These are phyloP conservation scores for Suaeda aralocaspica DNA, from an alignment of 148 eudicot species.

Conservation along the genomic window DNA sequence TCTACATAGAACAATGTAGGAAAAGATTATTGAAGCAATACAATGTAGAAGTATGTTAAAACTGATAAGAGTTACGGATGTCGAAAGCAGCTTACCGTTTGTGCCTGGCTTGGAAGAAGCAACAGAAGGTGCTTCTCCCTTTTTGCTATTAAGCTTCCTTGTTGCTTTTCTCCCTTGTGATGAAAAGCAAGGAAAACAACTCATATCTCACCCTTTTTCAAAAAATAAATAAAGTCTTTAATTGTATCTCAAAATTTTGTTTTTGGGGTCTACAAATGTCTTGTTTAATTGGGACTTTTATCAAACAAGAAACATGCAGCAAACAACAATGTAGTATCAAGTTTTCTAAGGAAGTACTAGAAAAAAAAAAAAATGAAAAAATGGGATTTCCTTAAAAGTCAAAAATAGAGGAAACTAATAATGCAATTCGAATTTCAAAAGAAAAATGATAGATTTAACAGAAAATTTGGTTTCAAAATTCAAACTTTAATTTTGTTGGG, in stretches of 20 bases:
- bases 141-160: constrained; percentile 29
- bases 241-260: not conserved
- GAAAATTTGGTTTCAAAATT: not conserved
- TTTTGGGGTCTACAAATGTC: not conserved
- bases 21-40: no score
- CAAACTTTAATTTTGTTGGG: constrained; percentile 4
- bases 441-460: not conserved
- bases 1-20: no score
- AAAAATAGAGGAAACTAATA: not conserved
- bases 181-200: constrained; percentile 73
- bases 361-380: not conserved
- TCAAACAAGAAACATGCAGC: constrained; percentile 6
- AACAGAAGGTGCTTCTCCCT: constrained; percentile 22
- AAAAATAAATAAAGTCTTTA: not conserved
- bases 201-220: constrained; percentile 31
- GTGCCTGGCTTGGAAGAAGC: constrained; percentile 26
- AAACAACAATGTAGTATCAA: not conserved
- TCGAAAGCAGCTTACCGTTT: constrained; percentile 30
- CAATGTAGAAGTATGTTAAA: not conserved
- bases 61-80: not conserved
- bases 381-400: not conserved
- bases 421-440: not conserved
- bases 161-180: constrained; percentile 42
- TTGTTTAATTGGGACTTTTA: constrained; percentile 4
- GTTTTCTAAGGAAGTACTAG: not conserved